These are phyloP conservation scores for Bipolaris cookei DNA, from an alignment of 2,329 filamentous ascomycete species.

Conservation along the genomic window DNA sequence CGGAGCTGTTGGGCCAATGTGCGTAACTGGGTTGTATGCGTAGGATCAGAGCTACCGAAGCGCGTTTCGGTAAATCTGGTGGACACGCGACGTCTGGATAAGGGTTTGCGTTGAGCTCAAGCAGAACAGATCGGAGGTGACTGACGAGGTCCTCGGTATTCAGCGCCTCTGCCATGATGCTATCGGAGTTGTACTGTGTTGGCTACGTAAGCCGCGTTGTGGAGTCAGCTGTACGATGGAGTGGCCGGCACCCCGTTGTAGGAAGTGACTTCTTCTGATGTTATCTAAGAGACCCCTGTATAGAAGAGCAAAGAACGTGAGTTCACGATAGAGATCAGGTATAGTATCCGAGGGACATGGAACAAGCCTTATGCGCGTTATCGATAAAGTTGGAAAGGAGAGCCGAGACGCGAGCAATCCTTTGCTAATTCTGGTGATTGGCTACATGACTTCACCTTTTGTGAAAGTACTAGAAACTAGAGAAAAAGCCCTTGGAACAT, in stretches of 20 bases:
- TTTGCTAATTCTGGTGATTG: slow-evolving; percentile 11
- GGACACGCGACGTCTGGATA: slow-evolving; percentile 59
- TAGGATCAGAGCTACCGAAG: slow-evolving; percentile 70
- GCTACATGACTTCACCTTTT: slow-evolving; percentile 4
- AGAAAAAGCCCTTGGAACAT: neutral
- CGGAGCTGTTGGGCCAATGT: slow-evolving; percentile 56
- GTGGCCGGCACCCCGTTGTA: neutral
- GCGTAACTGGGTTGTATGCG: slow-evolving; percentile 65
- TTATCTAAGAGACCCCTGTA: neutral
- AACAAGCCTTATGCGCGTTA: neutral
- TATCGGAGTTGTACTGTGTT: neutral
- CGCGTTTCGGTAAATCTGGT: slow-evolving; percentile 61
- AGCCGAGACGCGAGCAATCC: slow-evolving; percentile 10
- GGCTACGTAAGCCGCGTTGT: neutral
- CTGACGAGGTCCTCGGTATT: slow-evolving; percentile 42
- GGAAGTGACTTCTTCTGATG: neutral
- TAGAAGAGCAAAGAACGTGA: neutral
- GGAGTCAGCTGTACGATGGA: neutral
- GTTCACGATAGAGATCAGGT: neutral
- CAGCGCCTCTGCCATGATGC: slow-evolving; percentile 27
- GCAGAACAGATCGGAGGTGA: slow-evolving; percentile 53
- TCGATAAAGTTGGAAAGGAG: slow-evolving; percentile 1
- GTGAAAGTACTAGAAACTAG: neutral
- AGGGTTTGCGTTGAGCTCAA: slow-evolving; percentile 52
- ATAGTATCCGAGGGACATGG: neutral